Conservation (phyloP, 257 asterid genomes). For the Gardenia jasminoides region DNA sequence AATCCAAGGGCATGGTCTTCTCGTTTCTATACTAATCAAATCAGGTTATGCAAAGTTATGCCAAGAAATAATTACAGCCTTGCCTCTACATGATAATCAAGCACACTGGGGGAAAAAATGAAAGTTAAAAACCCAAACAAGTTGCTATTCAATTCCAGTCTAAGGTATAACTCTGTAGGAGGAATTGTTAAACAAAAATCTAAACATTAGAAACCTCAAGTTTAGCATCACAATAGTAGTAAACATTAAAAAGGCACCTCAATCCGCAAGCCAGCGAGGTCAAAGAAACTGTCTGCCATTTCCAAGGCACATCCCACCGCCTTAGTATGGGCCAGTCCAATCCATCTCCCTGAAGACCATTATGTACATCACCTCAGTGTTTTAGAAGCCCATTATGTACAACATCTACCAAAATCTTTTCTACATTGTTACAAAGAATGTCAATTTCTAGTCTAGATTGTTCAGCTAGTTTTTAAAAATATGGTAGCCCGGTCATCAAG, state of each 20-base stretch:
- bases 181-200: not conserved
- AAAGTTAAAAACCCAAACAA: not conserved
- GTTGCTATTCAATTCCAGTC: not conserved
- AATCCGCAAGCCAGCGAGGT: conserved; percentile 94
- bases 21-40: no score
- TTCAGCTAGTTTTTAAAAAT: not conserved
- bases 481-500: no score
- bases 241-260: conserved; percentile 51
- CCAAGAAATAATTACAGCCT: conserved; percentile 2
- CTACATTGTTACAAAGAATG: not conserved
- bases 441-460: not conserved
- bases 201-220: not conserved
- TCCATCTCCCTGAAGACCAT: conserved; percentile 46
- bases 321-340: conserved; percentile 65
- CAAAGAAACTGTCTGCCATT: conserved; percentile 89
- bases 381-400: no score
- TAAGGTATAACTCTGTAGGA: not conserved
- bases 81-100: not conserved
- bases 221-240: not conserved
- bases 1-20: not conserved
- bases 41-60: not conserved
- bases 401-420: not conserved
- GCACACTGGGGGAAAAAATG: not conserved
- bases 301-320: conserved; percentile 99
- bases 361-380: not conserved